Percentiles rank a stretch among this genome's conserved stretches.
Evolutionary conservation across 2,329 filamentous ascomycete species (phyloP).

Genomic region (Pseudogymnoascus sp.): DNA sequence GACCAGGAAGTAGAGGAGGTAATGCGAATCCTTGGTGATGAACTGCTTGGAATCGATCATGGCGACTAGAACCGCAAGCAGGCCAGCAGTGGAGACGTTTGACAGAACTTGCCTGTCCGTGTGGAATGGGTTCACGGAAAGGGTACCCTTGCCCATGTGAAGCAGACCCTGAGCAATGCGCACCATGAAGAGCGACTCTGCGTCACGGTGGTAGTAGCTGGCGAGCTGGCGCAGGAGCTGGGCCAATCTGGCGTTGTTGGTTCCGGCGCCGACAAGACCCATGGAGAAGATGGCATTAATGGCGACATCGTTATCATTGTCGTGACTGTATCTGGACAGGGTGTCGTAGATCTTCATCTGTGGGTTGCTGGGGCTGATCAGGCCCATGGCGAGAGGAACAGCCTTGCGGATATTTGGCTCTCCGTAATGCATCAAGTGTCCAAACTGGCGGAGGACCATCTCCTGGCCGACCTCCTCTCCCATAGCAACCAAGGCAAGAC

Average conservation of each 20-base stretch:
- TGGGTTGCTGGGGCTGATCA: constrained; percentile 94
- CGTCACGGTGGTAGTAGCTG: constrained; percentile 95
- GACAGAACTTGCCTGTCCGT: constrained; percentile 95
- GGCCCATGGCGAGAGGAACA: constrained; percentile 90
- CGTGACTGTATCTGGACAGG: constrained; percentile 92
- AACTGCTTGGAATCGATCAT: constrained; percentile 94
- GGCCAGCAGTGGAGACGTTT: constrained; percentile 78
- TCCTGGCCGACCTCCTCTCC: constrained; percentile 97
- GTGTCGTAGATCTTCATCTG: constrained; percentile 99
- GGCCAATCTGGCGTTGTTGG: constrained; percentile 93
- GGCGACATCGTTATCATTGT: constrained; percentile 96
- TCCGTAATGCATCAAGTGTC: constrained; percentile 98
- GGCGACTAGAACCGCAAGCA: constrained; percentile 83
- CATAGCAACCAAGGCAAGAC: constrained; percentile 92
- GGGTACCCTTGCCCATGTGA: constrained; percentile 98
- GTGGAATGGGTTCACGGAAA: constrained; percentile 97
- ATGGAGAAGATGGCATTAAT: constrained; percentile 99
- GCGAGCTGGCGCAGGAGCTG: constrained; percentile 91
- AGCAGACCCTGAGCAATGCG: constrained; percentile 94
- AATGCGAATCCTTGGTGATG: constrained; percentile 63
- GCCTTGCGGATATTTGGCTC: constrained; percentile 95
- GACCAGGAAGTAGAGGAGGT: constrained; percentile 94
- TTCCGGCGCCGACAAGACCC: constrained; percentile 92
- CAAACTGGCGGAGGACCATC: constrained; percentile 96
- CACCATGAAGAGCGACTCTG: constrained; percentile 97